Conservation (phyloP, 805 yeast species). For the Kuraishia cidri region DNA sequence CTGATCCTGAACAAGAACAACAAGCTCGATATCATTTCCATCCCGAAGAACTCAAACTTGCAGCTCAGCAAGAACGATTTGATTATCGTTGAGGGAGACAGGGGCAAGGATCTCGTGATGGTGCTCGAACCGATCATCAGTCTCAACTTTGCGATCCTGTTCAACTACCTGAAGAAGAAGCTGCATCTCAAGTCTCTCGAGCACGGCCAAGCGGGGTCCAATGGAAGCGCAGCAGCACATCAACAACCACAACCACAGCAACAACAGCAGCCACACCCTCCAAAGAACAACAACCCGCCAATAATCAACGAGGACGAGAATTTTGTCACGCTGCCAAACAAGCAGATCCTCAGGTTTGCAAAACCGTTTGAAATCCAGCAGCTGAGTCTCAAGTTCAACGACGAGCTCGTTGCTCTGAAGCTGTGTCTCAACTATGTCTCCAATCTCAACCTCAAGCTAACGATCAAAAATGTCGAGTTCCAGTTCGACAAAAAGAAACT, state of each 20-base stretch:
- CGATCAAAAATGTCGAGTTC: constrained; percentile 67
- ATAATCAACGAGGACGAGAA: constrained; percentile 46
- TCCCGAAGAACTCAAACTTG: constrained; percentile 57
- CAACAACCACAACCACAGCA: constrained; percentile 9
- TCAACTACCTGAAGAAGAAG: constrained; percentile 67
- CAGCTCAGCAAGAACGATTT: constrained; percentile 50
- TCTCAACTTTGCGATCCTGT: constrained; percentile 57
- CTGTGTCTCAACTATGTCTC: constrained; percentile 43
- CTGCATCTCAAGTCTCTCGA: constrained; percentile 50
- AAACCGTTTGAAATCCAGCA: constrained; percentile 62
- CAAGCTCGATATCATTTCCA: constrained; percentile 58
- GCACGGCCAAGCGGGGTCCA: constrained; percentile 19
- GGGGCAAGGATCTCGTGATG: constrained; percentile 75
- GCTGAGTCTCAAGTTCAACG: constrained; percentile 53
- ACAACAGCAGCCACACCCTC: constrained; percentile 5
- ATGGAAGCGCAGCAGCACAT: too few species aligned
- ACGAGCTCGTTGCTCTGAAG: constrained; percentile 63
- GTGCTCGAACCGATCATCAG: constrained; percentile 57
- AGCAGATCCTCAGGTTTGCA: constrained; percentile 70
- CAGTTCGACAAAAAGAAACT: constrained; percentile 76
- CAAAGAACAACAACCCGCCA: constrained; percentile 12
- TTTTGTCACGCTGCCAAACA: constrained; percentile 65
- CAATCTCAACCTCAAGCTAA: constrained; percentile 35
- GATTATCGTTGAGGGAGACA: constrained; percentile 75
- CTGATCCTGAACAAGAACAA: constrained; percentile 25